Conservation (phyloP, 2,329 filamentous ascomycete species). For the Talaromyces sp. region DNA sequence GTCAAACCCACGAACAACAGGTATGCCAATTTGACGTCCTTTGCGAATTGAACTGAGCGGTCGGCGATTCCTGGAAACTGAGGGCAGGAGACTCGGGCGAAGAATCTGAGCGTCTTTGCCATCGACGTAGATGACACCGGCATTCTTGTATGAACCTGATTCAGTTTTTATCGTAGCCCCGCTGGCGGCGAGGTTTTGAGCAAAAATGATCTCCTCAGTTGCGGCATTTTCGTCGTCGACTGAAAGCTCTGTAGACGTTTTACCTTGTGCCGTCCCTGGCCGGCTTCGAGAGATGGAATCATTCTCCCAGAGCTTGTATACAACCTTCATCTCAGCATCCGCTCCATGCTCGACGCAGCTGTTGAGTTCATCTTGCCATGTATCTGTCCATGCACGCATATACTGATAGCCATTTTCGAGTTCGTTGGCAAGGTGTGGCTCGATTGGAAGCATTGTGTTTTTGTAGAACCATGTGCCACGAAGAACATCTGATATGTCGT, state of each 20-base stretch:
- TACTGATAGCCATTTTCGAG: conserved; percentile 88
- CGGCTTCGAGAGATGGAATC: conserved; percentile 34
- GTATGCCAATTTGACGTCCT: conserved; percentile 75
- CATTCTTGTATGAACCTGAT: conserved; percentile 63
- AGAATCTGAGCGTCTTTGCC: conserved; percentile 74
- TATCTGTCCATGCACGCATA: conserved; percentile 82
- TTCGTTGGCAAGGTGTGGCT: conserved; percentile 81
- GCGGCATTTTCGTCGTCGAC: conserved; percentile 21
- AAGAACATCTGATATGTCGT: conserved; percentile 78
- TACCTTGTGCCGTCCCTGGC: conserved; percentile 37
- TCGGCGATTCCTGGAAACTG: conserved; percentile 75
- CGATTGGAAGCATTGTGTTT: conserved; percentile 88
- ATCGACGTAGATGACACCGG: conserved; percentile 85
- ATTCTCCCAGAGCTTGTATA: conserved; percentile 75
- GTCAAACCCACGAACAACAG: conserved; percentile 87
- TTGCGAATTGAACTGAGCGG: conserved; percentile 83
- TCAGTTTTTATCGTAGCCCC: conserved; percentile 42
- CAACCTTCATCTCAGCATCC: conserved; percentile 84
- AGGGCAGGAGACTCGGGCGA: conserved; percentile 80
- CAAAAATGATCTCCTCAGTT: conserved; percentile 26
- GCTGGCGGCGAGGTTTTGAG: conserved; percentile 43
- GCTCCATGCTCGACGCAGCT: conserved; percentile 89
- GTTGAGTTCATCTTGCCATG: conserved; percentile 85
- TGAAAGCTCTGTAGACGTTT: conserved; percentile 18
- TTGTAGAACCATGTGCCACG: conserved; percentile 97